A percentile compares a stretch with the other conserved stretches of the same genome.
phyloP scores from a whole-genome alignment of 192 early-diverging fungal genomes.

The Backusella circina region DNA sequence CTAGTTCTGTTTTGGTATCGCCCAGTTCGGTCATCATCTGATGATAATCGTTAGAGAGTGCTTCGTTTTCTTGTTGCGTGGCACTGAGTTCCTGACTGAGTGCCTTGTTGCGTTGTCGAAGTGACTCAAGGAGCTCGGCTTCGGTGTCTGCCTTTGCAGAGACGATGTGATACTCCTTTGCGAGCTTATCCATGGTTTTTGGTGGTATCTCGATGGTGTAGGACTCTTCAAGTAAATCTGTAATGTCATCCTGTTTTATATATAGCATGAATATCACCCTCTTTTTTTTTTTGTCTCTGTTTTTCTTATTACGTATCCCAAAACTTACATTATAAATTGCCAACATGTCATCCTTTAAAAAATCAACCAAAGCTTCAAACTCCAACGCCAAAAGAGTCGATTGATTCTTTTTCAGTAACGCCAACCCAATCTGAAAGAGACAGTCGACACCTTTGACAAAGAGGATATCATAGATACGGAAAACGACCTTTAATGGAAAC shows the following conservation, averaged over 20 bases:
- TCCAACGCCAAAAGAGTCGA: neutral
- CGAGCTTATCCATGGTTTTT: constrained; percentile 61
- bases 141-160: constrained; percentile 64
- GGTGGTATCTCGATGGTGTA: constrained; percentile 69
- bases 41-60: constrained; percentile 70
- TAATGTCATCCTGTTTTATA: constrained; percentile 50
- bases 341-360: constrained; percentile 14
- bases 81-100: constrained; percentile 53
- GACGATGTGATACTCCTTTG: constrained; percentile 65
- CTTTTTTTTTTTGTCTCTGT: neutral
- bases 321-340: constrained; percentile 5
- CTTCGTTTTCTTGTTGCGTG: constrained; percentile 58
- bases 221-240: constrained; percentile 77
- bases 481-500: constrained; percentile 86
- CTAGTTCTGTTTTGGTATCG: constrained; percentile 50
- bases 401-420: constrained; percentile 9
- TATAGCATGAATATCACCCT: no score
- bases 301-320: neutral
- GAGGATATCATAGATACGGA: constrained; percentile 88
- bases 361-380: neutral
- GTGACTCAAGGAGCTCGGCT: constrained; percentile 47
- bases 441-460: constrained; percentile 90
- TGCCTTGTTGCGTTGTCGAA: constrained; percentile 62
- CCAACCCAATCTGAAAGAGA: constrained; percentile 72
- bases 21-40: constrained; percentile 64